Evolutionary conservation across 345 rosid genomes (phyloP).

Genomic region (Erodium maritimum): DNA sequence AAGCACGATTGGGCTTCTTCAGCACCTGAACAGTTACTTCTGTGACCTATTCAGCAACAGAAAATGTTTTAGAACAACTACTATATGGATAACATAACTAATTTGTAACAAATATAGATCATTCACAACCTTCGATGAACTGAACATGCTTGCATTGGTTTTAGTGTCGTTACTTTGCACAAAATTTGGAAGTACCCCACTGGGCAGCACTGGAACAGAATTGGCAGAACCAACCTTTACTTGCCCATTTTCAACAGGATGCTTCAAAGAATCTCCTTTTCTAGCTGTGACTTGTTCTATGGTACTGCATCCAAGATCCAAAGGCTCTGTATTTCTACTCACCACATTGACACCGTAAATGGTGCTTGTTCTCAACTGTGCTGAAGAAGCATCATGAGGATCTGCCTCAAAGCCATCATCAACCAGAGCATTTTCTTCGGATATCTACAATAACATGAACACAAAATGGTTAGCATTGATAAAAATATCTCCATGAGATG

Average conservation of each 20-base stretch:
- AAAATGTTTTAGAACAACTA: constrained; percentile 7
- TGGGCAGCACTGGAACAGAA: not conserved
- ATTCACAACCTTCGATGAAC: constrained; percentile 30
- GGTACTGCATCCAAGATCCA: not conserved
- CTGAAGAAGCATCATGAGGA: constrained; percentile 9
- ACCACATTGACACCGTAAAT: no score
- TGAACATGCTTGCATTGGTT: constrained; percentile 13
- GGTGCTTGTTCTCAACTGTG: no score
- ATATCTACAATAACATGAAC: constrained; percentile 19
- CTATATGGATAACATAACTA: not conserved
- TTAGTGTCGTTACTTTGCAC: not conserved
- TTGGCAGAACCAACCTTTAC: not conserved
- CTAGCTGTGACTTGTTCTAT: not conserved
- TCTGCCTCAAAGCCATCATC: constrained; percentile 17
- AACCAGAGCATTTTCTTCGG: constrained; percentile 22
- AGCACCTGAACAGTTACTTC: constrained; percentile 33
- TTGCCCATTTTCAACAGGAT: not conserved
- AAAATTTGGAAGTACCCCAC: not conserved
- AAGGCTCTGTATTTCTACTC: no score
- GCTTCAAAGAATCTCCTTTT: not conserved
- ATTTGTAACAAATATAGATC: not conserved
- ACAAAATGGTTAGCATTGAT: not conserved
- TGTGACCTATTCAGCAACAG: constrained; percentile 24
- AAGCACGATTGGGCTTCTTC: constrained; percentile 40
- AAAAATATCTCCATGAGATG: not conserved